Evolutionary conservation across 2,329 filamentous ascomycete genomes (phyloP), one percentile per base, ranked within the genome.

Genomic region (Xenoacremonium recifei): DNA sequence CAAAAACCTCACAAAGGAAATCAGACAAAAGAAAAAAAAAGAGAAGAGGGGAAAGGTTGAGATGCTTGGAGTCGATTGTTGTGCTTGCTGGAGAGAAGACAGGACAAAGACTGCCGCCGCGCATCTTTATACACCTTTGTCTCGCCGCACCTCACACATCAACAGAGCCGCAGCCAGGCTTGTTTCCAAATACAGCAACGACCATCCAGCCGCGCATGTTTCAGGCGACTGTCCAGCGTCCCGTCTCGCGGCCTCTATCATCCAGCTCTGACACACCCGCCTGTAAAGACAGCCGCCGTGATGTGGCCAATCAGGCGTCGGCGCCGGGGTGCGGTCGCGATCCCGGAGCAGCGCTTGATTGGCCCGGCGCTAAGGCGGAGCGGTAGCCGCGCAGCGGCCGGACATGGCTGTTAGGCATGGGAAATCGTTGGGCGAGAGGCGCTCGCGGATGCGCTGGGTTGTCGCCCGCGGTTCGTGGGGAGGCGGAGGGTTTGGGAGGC

Each of bases 161-260:
- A 37, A 35, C 4, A 34, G 10, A 21, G 31, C 27, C 31, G 34
- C 32, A 25, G 36, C 39, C 15, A 29, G 23, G n/a, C n/a, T 37
- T 44, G 44, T 47, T 58, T 52, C 51, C 50, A 57, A 44, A 47
- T 50, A 42, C 51, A 58, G 53, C 52, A 58, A 40, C 53, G 53
- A 51, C 55, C 32, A 34, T n/a, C 50, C 49, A 50, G 44, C 47
- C 44, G 45, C 49, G 43, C 37, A 7, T 38, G 40, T 48, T 46
- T 49, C 47, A 34, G 32, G 32, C 32, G 15, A 18, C 32, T n/a
- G 17, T 9, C 32, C 32, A 9, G 29, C 35, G 20, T 37, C 9
- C 33, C 16, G n/a, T 31, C 31, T 17, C 21, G 16, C 32, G 32
- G 20, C 32, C 32, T 18, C 6, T 7, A 5, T 36, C 27, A 33